phyloP scores from a whole-genome alignment of 805 yeast genomes.

The Zygoascus flipseniorum region DNA sequence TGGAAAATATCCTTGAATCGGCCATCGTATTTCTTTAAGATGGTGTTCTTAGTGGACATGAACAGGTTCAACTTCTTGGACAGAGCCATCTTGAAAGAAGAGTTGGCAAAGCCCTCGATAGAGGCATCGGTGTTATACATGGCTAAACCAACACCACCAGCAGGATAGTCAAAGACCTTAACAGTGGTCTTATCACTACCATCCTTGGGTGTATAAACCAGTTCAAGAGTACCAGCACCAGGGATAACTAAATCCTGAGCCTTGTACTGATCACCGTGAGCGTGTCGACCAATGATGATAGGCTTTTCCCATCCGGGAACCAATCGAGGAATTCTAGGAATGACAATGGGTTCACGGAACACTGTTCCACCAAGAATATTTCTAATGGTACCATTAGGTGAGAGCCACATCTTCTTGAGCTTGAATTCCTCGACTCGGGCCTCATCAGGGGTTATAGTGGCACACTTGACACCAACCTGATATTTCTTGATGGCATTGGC shows the following conservation, averaged over 20 bases:
- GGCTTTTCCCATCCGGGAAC: conserved; percentile 93
- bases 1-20: conserved; percentile 92
- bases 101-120: conserved; percentile 82
- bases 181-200: conserved; percentile 48
- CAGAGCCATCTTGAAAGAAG: conserved; percentile 83
- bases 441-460: conserved; percentile 93
- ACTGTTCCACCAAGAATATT: conserved; percentile 95
- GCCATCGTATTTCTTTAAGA: conserved; percentile 89
- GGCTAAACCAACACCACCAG: conserved; percentile 73
- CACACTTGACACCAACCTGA: conserved; percentile 94
- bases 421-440: conserved; percentile 86
- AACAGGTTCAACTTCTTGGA: conserved; percentile 70
- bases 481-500: conserved; percentile 83
- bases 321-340: conserved; percentile 78
- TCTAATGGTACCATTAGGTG: conserved; percentile 96
- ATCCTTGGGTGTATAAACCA: conserved; percentile 63
- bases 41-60: conserved; percentile 90
- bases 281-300: conserved; percentile 95
- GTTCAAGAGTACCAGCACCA: conserved; percentile 67
- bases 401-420: conserved; percentile 93
- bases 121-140: conserved; percentile 97
- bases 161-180: conserved; percentile 60
- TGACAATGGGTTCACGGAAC: conserved; percentile 92
- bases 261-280: conserved; percentile 93
- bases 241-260: conserved; percentile 81